Conservation (phyloP, 805 yeast genomes). For the Metschnikowia picachoensis region DNA sequence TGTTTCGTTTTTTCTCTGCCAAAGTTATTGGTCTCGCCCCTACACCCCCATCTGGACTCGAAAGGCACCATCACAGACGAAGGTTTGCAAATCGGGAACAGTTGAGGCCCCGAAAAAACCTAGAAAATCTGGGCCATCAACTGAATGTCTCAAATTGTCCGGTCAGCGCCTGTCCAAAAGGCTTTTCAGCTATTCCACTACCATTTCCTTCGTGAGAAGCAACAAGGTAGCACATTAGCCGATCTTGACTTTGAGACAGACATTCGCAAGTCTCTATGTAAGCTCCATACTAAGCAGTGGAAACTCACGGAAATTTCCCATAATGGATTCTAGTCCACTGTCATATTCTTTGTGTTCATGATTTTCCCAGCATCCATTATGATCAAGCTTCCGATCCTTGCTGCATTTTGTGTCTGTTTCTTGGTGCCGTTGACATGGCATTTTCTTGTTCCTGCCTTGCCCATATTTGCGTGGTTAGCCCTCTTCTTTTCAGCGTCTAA, state of each 20-base stretch:
- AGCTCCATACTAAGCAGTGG: constrained; percentile 42
- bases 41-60: too few relatives aligned
- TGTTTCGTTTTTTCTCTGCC: too few relatives aligned
- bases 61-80: too few relatives aligned
- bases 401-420: constrained; percentile 45
- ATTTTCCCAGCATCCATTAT: constrained; percentile 54
- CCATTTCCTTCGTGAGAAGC: constrained; percentile 54
- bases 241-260: constrained; percentile 49
- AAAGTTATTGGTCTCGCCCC: too few relatives aligned
- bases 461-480: constrained; percentile 81
- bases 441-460: constrained; percentile 77
- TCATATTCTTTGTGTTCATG: constrained; percentile 56
- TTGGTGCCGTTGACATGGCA: constrained; percentile 75
- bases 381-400: constrained; percentile 34
- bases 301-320: constrained; percentile 47
- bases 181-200: constrained; percentile 44
- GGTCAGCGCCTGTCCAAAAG: constrained; percentile 28
- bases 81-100: neutral
- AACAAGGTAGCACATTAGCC: constrained; percentile 45
- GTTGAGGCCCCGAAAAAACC: neutral
- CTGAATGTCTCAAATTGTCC: constrained; percentile 16
- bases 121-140: neutral
- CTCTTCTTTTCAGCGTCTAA: constrained; percentile 74
- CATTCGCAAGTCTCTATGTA: constrained; percentile 38
- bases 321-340: constrained; percentile 46